Conservation (phyloP, 805 yeast genomes). For the Lipomyces yamanashiensis region DNA sequence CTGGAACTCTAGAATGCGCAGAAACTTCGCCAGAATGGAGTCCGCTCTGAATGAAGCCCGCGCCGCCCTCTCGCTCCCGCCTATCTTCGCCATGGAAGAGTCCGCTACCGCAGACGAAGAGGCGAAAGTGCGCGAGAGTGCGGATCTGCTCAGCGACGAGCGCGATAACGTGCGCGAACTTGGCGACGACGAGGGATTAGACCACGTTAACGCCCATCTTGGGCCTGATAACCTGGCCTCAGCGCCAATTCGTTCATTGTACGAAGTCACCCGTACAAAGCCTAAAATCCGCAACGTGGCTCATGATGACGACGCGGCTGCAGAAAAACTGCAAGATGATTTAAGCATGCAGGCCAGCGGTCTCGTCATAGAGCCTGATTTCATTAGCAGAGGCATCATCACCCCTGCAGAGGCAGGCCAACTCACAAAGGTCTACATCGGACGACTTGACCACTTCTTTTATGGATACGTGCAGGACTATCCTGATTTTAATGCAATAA, state of each 20-base stretch:
- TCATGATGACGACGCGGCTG: not conserved
- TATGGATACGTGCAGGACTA: conserved; percentile 27
- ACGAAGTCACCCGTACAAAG: conserved; percentile 23
- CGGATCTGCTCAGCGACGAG: conserved; percentile 9
- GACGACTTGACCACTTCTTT: conserved; percentile 27
- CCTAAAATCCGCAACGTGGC: not conserved
- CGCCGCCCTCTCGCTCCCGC: conserved; percentile 17
- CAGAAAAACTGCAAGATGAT: conserved; percentile 3
- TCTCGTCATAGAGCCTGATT: conserved; percentile 27
- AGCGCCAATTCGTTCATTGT: conserved; percentile 29
- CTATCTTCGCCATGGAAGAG: conserved; percentile 21
- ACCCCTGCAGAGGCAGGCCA: conserved; percentile 27
- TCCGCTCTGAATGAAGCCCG: conserved; percentile 29
- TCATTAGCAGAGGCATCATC: conserved; percentile 27
- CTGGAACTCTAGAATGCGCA: conserved; percentile 26
- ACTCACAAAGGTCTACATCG: conserved; percentile 18
- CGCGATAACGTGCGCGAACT: not conserved
- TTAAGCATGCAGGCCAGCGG: conserved; percentile 18
- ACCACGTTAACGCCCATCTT: not conserved
- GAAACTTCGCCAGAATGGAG: conserved; percentile 16
- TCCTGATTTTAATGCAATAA: conserved; percentile 17
- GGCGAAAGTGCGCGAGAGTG: conserved; percentile 17
- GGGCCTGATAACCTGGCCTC: conserved; percentile 28
- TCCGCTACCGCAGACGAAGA: conserved; percentile 26
- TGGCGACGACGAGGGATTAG: conserved; percentile 8